Percentiles rank a stretch among this genome's conserved stretches.
Conservation (phyloP, 331 rosid genomes). For the Acacia concinna region DNA sequence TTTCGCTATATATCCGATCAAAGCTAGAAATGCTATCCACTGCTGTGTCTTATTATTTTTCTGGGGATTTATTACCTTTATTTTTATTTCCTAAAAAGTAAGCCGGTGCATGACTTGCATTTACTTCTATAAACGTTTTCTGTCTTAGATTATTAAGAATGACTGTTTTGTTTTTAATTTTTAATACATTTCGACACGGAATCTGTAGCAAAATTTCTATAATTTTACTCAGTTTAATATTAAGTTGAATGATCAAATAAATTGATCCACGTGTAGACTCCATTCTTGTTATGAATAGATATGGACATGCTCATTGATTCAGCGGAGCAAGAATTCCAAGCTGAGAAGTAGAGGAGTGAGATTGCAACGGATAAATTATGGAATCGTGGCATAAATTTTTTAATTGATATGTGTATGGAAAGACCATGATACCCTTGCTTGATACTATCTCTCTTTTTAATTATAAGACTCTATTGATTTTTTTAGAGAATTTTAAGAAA, state of each 20-base stretch:
- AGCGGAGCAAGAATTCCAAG: not conserved
- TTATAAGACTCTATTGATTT: no score
- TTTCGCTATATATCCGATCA: slow-evolving; percentile 39
- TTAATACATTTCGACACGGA: not conserved
- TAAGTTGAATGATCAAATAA: not conserved
- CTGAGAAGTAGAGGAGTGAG: not conserved
- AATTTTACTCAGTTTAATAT: not conserved
- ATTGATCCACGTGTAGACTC: not conserved
- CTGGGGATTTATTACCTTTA: not conserved
- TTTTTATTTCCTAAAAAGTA: not conserved
- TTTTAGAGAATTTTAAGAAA: no score
- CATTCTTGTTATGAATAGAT: not conserved
- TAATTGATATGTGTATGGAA: not conserved
- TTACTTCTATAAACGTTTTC: slow-evolving; percentile 22
- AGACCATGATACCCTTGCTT: no score
- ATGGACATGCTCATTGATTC: not conserved
- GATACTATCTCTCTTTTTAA: no score
- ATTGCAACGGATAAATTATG: not conserved
- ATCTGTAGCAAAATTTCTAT: not conserved
- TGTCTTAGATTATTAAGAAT: not conserved
- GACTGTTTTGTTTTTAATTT: not conserved
- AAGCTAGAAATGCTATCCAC: slow-evolving; percentile 39
- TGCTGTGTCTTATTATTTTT: not conserved
- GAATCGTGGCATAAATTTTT: not conserved
- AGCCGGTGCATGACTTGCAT: slow-evolving; percentile 24